Conservation (phyloP, 441 rosid species). For the Metrosideros polymorpha region DNA sequence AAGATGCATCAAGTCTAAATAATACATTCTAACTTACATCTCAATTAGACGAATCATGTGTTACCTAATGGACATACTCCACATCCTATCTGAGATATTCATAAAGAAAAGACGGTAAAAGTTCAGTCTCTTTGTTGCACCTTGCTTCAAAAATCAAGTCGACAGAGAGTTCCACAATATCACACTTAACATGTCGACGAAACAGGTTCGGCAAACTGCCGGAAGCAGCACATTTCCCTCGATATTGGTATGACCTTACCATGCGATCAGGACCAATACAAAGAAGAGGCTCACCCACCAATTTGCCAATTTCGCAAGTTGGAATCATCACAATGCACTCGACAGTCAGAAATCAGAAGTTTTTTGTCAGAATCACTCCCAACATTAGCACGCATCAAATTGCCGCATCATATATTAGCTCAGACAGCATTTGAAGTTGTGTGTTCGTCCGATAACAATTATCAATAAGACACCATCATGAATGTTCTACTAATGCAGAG, state of each 20-base stretch:
- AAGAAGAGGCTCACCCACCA: neutral
- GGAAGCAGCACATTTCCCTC: neutral
- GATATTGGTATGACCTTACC: neutral
- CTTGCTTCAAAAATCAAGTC: neutral
- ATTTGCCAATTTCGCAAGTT: neutral
- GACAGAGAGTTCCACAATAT: neutral
- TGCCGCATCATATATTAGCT: neutral
- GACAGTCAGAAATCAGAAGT: neutral
- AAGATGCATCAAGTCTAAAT: neutral
- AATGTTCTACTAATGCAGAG: neutral
- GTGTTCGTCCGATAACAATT: neutral
- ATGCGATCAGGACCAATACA: neutral
- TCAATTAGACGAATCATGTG: neutral
- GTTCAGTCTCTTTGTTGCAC: neutral
- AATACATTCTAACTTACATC: neutral
- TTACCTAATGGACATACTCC: neutral
- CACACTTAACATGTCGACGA: neutral
- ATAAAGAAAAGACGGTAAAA: neutral
- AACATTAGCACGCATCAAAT: neutral
- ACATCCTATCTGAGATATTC: neutral
- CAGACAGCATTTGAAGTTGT: neutral
- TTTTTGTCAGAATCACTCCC: too few species aligned
- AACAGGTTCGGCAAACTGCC: neutral
- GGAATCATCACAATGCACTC: neutral
- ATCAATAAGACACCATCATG: neutral